Evolutionary conservation across 495 filamentous ascomycete species (phyloP), one percentile per base, ranked within the genome.

Genomic region (Hypoxylon perforatum): DNA sequence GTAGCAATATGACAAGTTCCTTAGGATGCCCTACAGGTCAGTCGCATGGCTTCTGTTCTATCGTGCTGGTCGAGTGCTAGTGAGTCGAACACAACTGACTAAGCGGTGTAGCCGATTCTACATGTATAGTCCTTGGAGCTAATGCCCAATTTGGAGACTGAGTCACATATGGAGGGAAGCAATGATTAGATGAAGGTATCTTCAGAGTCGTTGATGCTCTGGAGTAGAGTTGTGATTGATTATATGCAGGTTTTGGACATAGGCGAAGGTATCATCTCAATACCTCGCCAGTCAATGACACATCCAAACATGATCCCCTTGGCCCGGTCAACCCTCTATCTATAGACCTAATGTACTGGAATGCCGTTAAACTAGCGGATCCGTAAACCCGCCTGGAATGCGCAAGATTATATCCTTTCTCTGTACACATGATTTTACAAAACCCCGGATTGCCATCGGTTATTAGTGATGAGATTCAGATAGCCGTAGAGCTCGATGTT

Each of bases 211-310:
- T 28, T 22, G 5, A 23, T 38, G 46, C 64, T 62, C 58, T 44
- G 14, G 19, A 44, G 41, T 62, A 68, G 65, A 68, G 65, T 63
- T 68, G 65, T 63, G 65, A 68, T 46, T 51, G 25, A 48, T 65
- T 47, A 53, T 53, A 36, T 28, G 30, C 28, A 39, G 18, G 22
- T 45, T 51, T 17, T 11, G 8, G 1, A 18, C 3, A 10, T n/a
- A 33, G 15, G 55, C 23, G 9, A 23, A 6, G 23, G 47, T 45
- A 1, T 25, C 7, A 3, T 25, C 42, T 51, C 36, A 42, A 18
- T n/a, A 25, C 14, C 18, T 57, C 51, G 15, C 22, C 19, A 39
- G 33, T 21, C 52, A 36, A 38, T 47, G 7, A 22, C 18, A 19
- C 45, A 57, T 35, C 48, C 30, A 14, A 38, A 22, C 44, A 21